Evolutionary conservation across 116 monocot genomes (phyloP).

Genomic region (Cymodocea nodosa): DNA sequence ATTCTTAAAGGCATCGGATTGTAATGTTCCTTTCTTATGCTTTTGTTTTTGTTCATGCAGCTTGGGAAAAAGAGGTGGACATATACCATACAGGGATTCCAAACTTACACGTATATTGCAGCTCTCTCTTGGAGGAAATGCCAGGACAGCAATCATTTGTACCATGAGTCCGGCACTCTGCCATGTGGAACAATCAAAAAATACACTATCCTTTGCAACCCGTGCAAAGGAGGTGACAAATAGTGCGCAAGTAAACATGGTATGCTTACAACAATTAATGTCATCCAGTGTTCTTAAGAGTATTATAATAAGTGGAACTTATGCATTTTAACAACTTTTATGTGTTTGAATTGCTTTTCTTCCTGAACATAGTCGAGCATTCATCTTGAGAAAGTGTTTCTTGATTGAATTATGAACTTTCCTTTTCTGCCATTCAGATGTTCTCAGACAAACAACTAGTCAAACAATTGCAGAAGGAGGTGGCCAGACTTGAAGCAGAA

Average conservation of each 20-base stretch:
- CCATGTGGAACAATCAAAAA: constrained; percentile 94
- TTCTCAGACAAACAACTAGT: constrained; percentile 89
- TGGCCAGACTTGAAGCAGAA: constrained; percentile 87
- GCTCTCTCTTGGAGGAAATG: constrained; percentile 89
- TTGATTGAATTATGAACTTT: background rate
- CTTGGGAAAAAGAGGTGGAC: constrained; percentile 61
- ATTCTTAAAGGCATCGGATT: too few relatives aligned
- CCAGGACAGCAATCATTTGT: constrained; percentile 92
- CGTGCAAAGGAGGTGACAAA: constrained; percentile 90
- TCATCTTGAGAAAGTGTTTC: background rate
- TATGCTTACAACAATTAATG: constrained; percentile 9
- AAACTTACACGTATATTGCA: constrained; percentile 95
- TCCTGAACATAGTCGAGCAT: background rate
- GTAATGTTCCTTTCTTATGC: too few relatives aligned
- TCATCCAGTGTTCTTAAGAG: background rate
- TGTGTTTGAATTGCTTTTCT: background rate
- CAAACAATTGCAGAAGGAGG: constrained; percentile 79
- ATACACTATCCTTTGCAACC: constrained; percentile 84
- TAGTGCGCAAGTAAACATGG: constrained; percentile 87
- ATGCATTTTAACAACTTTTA: background rate
- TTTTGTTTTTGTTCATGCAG: constrained; percentile 19
- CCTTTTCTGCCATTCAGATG: constrained; percentile 26
- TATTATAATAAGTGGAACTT: too few relatives aligned
- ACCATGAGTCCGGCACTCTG: constrained; percentile 85
- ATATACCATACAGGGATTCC: constrained; percentile 94